Evolutionary conservation across 352 stramenopile genomes (phyloP).

Genomic region (Globisporangium heterothallicum): DNA sequence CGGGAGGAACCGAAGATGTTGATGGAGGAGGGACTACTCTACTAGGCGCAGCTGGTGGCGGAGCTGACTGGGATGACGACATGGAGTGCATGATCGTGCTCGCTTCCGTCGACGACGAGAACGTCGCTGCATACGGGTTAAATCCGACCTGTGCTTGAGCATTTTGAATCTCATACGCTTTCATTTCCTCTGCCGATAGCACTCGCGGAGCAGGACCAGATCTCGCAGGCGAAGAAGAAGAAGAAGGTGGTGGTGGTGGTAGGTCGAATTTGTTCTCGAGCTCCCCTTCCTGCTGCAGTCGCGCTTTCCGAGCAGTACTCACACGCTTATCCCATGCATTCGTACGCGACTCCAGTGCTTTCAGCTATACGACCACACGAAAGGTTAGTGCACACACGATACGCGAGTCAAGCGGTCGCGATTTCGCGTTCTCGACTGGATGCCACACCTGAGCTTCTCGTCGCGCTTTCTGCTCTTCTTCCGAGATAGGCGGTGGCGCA

Average conservation of each 20-base stretch:
- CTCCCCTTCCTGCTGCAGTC: conserved; percentile 48
- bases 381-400: background rate
- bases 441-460: conserved; percentile 69
- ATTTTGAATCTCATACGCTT: conserved; percentile 47
- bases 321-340: conserved; percentile 74
- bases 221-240: conserved; percentile 9
- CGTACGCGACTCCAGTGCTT: conserved; percentile 49
- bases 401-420: background rate
- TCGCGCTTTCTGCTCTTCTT: conserved; percentile 50
- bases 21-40: background rate
- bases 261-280: conserved; percentile 35
- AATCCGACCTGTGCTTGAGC: conserved; percentile 61
- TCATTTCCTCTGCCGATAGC: conserved; percentile 60
- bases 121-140: conserved; percentile 64
- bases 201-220: conserved; percentile 17
- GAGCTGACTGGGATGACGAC: conserved; percentile 1
- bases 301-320: conserved; percentile 39
- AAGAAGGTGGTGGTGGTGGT: conserved; percentile 8
- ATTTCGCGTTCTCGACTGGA: too few species aligned
- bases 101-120: conserved; percentile 57
- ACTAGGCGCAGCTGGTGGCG: conserved; percentile 18
- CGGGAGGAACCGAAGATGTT: background rate
- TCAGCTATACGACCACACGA: conserved; percentile 24
- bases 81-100: conserved; percentile 54
- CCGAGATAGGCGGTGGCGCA: conserved; percentile 33